Base-by-base conservation (phyloP, 345 rosid genomes). In the Boechera stricta region DNA sequence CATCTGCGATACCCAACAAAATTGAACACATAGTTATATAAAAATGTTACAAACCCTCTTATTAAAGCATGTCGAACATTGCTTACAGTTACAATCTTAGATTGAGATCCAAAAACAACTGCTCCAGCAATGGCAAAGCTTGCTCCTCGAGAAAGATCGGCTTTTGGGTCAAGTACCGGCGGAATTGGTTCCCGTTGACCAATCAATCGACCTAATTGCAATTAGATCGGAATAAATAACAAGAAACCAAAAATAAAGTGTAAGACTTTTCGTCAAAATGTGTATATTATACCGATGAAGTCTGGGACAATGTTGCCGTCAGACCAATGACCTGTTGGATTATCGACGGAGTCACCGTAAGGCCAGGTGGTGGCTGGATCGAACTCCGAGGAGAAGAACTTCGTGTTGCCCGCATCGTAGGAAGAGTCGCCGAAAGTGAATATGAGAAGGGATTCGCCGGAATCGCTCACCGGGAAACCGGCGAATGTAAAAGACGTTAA, bases 361-460 rank as follows among this genome's bases (percentile, higher is more conserved):
- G 83, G 80, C 83, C 83, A 80, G 1, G 35, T 51, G 68, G 80
- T 64, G 77, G 83, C 79, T 0, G 80, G 83, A 80, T 63, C 69
- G 15, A 65, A 33, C 33, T 12, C 62, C 18, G 76, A 41, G 4
- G 77, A 70, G 57, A 74, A 67, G 72, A 74, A 75, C 60, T 70
- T 66, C 3, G 74, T 78, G 83, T 80, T 80, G 67, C 83, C 83
- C 2, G 64, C 80, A 65, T 80, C 83, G 77, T 80, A 80, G 10
- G 79, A 75, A 38, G 83, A 80, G 79, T 80, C 83, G 16, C 83
- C 83, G 58, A 80, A 80, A 48, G 76, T 74, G 57, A 80, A 80
- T 36, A 80, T 18, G 24, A 79, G 56, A 15, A 76, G 74, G 5
- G 78, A 32, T 18, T 69, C 76, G 67, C 79, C 76, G 79, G 82